Base-by-base conservation (phyloP, 164 flowering plant genomes). In the Annona cherimola region DNA sequence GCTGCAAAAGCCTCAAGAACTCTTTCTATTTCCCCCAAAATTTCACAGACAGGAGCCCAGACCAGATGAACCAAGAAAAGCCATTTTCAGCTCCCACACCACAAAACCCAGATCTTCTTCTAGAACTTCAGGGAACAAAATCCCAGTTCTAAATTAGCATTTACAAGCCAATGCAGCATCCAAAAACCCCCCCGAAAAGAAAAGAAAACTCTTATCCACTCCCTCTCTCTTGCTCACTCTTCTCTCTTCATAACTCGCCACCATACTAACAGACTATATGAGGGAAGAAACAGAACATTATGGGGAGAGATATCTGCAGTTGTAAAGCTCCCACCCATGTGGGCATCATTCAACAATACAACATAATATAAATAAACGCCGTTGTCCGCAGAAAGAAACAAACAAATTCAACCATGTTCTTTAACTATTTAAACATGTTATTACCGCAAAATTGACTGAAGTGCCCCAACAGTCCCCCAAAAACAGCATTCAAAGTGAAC, bases 301-400 rank as follows among this genome's bases (percentile, higher is more conserved):
- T 74, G 80, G 82, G 75, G 85, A 74, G 85, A 84, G 82, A 88
- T 80, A 83, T 87, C 83, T 77, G 83, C 78, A 80, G 79, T 85
- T 84, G 86, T 79, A 81, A 81, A 81, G 75, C 85, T 79, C 64
- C 19, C 71, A 64, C 71, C 79, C 82, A 79, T 79, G 76, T 81
- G 79, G 75, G 76, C 76, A 73, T 63, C 70, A 63, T 77, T 80
- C 76, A 73, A 79, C 76, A 73, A 50, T 77, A 73, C 71, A 14
- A 40, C 71, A 79, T 77, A 73, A 50, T 77, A 73, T 73, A 14
- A 40, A 71, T 74, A 40, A 6, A 61, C 19, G 35, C 35, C 35
- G 0, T 26, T 26, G 35, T 26, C 35, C 35, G 20, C 35, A 60
- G 35, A n/a, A 61, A 75, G 68, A 5, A 8, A 11, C 3, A 80